A percentile compares a stretch with the other conserved stretches of the same genome.
Evolutionary conservation across 768 basidiomycete species (phyloP).

Genomic region (Clitopilus hobsonii): DNA sequence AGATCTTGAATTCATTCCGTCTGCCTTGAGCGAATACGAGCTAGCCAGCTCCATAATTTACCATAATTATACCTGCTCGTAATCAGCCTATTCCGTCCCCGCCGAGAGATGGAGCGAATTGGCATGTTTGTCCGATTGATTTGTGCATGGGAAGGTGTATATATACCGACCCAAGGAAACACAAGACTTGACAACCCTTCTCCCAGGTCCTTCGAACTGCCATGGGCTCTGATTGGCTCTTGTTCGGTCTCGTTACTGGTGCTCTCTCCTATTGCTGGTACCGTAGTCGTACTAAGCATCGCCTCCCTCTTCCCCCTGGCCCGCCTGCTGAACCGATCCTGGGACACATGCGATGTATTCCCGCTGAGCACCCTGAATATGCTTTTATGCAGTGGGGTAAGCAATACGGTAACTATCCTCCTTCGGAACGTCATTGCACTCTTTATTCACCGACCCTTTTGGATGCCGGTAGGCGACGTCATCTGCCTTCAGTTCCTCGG

Average conservation of each 20-base stretch:
- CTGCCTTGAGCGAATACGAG: too few species aligned
- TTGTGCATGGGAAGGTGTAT: too few species aligned
- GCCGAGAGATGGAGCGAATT: too few species aligned
- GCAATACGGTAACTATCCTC: not conserved
- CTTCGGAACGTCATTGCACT: not conserved
- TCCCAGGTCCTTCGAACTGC: not conserved
- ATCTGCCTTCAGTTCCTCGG: not conserved
- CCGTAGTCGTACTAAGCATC: not conserved
- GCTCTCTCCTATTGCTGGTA: not conserved
- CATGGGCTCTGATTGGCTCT: not conserved
- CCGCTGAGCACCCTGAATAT: not conserved
- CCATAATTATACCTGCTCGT: too few species aligned
- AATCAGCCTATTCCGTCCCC: too few species aligned
- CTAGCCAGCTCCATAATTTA: too few species aligned
- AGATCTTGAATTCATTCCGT: too few species aligned
- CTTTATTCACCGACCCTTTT: not conserved
- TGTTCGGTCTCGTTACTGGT: not conserved
- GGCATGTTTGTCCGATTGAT: too few species aligned
- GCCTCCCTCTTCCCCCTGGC: not conserved
- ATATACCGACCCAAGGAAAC: too few species aligned
- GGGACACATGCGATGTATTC: conserved; percentile 1
- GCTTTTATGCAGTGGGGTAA: conserved; percentile 1
- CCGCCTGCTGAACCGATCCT: not conserved
- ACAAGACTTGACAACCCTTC: too few species aligned
- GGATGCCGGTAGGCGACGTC: not conserved